A percentile compares a stretch with the other conserved stretches of the same genome.
Evolutionary conservation across 2,329 filamentous ascomycete species (phyloP).

Genomic region (Macroventuria anomochaeta): DNA sequence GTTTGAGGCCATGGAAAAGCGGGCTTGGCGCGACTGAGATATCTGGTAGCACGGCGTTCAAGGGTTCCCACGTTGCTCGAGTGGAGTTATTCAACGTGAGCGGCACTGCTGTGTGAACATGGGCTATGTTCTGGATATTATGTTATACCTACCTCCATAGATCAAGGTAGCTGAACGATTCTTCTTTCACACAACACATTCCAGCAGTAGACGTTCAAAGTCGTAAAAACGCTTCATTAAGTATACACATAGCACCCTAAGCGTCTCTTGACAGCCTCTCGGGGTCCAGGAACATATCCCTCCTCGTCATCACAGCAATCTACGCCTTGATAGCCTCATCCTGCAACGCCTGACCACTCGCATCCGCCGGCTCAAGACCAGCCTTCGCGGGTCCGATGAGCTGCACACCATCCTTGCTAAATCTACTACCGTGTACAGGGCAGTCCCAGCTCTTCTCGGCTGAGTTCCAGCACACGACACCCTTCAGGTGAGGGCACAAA

Average conservation of each 20-base stretch:
- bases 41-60: constrained; percentile 12
- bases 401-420: constrained; percentile 52
- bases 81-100: background rate
- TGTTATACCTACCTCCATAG: constrained; percentile 5
- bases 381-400: constrained; percentile 52
- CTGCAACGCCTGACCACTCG: constrained; percentile 35
- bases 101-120: background rate
- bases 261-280: background rate
- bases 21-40: background rate
- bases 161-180: constrained; percentile 7
- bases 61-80: background rate
- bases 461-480: constrained; percentile 63
- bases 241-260: background rate
- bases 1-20: background rate
- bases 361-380: constrained; percentile 43
- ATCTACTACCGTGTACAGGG: constrained; percentile 55
- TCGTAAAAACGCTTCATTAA: background rate
- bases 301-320: background rate
- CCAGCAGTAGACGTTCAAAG: background rate
- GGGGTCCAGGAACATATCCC: background rate
- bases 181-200: background rate
- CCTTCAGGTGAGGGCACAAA: constrained; percentile 63
- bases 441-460: constrained; percentile 55
- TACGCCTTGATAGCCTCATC: constrained; percentile 20
- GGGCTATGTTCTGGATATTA: constrained; percentile 4